Percentiles rank a stretch among this genome's conserved stretches.
phyloP scores from a whole-genome alignment of 208 protist genomes.

The Entamoeba moshkovskii region DNA sequence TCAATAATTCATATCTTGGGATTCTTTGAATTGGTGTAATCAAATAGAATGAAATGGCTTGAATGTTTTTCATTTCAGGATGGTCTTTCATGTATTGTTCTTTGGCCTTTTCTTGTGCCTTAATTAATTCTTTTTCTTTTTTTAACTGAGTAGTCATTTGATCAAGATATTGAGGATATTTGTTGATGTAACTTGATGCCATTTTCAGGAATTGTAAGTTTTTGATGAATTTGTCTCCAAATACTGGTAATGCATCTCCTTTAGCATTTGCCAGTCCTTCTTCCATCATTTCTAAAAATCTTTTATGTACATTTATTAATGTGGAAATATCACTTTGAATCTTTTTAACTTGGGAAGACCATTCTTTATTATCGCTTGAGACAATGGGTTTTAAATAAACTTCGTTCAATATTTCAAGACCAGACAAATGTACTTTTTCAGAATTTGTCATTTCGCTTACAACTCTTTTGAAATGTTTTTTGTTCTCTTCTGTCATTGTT shows the following conservation, averaged over 20 bases:
- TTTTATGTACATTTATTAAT: neutral
- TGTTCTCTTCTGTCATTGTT: neutral
- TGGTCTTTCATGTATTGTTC: neutral
- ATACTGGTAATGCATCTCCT: neutral
- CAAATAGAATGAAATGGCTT: neutral
- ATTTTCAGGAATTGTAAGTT: neutral
- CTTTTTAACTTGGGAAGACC: neutral
- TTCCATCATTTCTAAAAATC: neutral
- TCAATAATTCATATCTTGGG: neutral
- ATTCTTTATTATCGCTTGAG: neutral
- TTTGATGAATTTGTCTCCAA: neutral
- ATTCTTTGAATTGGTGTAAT: neutral
- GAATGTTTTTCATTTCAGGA: neutral
- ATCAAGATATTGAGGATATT: neutral
- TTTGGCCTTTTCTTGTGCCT: neutral
- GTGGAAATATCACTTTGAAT: neutral
- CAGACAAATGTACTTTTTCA: neutral
- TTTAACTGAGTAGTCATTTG: neutral
- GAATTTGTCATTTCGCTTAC: neutral
- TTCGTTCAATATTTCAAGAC: neutral
- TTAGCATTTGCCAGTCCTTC: neutral
- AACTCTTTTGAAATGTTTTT: neutral
- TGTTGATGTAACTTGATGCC: neutral
- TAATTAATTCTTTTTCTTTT: neutral
- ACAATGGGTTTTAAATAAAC: neutral